phyloP scores from a whole-genome alignment of 75 land plant species.

The Chamaecyparis obtusa region DNA sequence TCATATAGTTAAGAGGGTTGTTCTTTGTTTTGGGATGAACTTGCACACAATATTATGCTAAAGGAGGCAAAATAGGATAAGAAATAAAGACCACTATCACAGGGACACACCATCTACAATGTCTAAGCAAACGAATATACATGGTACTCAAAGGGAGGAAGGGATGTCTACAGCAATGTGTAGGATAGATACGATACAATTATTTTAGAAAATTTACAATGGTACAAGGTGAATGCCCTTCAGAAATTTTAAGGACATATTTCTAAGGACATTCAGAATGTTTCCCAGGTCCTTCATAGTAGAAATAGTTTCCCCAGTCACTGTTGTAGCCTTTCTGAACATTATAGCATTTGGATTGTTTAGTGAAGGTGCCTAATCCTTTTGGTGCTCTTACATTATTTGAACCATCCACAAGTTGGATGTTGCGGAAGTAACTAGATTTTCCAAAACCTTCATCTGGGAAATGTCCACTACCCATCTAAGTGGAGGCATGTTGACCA shows the following conservation, averaged over 20 bases:
- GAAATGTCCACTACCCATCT: conserved; percentile 94
- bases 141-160: neutral
- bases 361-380: conserved; percentile 66
- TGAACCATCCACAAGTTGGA: conserved; percentile 64
- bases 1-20: conserved; percentile 12
- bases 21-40: conserved; percentile 7
- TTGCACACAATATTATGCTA: conserved; percentile 9
- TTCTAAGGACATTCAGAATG: conserved; percentile 56
- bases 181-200: conserved; percentile 3
- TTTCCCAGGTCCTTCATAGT: conserved; percentile 86
- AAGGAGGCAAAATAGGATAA: neutral
- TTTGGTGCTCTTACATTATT: conserved; percentile 65
- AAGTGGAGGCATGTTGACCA: conserved; percentile 75
- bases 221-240: conserved; percentile 4
- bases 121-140: conserved; percentile 13
- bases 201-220: conserved; percentile 14
- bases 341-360: conserved; percentile 81
- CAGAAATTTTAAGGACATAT: neutral
- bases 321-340: conserved; percentile 60
- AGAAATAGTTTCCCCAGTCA: conserved; percentile 89
- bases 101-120: conserved; percentile 13
- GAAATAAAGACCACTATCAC: conserved; percentile 10
- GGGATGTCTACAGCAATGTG: conserved; percentile 6
- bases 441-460: conserved; percentile 76
- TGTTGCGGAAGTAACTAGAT: conserved; percentile 76